Evolutionary conservation across 2,329 filamentous ascomycete genomes (phyloP), one percentile per base, ranked within the genome.

Genomic region (Drechslerella dactyloides): DNA sequence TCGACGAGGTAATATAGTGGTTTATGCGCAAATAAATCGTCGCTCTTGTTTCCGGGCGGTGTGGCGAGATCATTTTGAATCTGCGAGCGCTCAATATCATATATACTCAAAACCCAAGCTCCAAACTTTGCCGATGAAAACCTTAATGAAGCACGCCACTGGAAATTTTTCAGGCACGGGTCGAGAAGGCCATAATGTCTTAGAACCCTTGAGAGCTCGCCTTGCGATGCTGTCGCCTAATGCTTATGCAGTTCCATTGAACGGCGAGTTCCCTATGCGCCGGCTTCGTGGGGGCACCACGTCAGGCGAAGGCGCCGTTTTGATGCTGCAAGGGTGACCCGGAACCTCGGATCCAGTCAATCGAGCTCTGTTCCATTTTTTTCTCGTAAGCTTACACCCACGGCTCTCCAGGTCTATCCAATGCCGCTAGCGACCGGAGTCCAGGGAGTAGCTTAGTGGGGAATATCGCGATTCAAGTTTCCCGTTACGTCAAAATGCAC

Each of bases 181-280:
- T 40, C 11, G n/a, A 40, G 17, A n/a, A 63, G 59, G 53, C 58
- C 66, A 59, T 59, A 58, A 70, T 70, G 54, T 63, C 53, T 60
- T 23, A 62, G 56, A 33, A 42, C 37, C 44, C 15, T 48, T 58
- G 61, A 56, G 53, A 57, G 58, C 42, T 58, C 58, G 63, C 53
- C 66, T 63, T 53, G 56, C 56, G 58, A 59, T 64, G 58, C 59
- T 52, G 48, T 63, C 54, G 58, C 37, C 35, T 70, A 64, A 63
- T 64, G 35, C 48, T 59, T 70, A 64, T 35, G 66, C 46, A 59
- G 24, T 51, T 46, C 13, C 21, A 44, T 30, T 19, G 13, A 7
- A 48, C 59, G 66, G 66, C 37, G 35, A 63, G 59, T 70, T 70
- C 37, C 50, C 53, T 23, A 60, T 53, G 35, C 58, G 66, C 53